Base-by-base conservation (phyloP, 2,329 filamentous ascomycete genomes). In the Tolypocladium cylindrosporum region DNA sequence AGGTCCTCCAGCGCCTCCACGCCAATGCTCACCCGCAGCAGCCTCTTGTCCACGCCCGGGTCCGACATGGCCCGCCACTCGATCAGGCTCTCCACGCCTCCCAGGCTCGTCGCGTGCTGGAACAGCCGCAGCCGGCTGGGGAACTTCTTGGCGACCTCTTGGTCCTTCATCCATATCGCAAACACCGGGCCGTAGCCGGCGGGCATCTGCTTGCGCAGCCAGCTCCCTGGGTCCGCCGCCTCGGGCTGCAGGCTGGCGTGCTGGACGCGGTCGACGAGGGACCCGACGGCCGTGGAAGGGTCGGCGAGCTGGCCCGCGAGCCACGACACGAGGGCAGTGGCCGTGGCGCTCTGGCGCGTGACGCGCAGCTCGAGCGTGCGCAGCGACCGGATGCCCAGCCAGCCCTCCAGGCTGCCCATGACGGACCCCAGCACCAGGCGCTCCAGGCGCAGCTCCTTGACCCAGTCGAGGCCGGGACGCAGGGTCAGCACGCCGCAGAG, bases 21-120 rank as follows among this genome's bases (percentile, higher is more conserved):
- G 0, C 94, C 94, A 40, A 97, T 75, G 71, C 92, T 97, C 37
- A 99, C 75, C 55, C 94, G 77, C 72, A 97, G 67, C 70, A 97
- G 71, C 59, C 83, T 78, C 67, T 79, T 82, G 68, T 95, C 90
- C 43, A 95, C 86, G 1, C 71, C 78, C 3, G 73, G 66, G 77
- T 99, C 94, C 59, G 86, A 87, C 90, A 99, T 94, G 54, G 88
- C 84, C 59, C 94, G 81, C 94, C 94, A 99, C 80, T 99, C 94
- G 65, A 99, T 92, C 76, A 97, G 74, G 68, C 90, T 94, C 81
- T 97, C 94, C 11, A 97, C 91, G 5, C 94, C 93, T 2, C 94
- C 94, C 36, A 97, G 74, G 71, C 90, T 95, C 2, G 94, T 99
- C 7, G 94, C 94, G 73, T 99, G 94, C 66, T 96, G 90, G 77